Conservation (phyloP, 2,329 filamentous ascomycete species). For the Claviceps sp. region DNA sequence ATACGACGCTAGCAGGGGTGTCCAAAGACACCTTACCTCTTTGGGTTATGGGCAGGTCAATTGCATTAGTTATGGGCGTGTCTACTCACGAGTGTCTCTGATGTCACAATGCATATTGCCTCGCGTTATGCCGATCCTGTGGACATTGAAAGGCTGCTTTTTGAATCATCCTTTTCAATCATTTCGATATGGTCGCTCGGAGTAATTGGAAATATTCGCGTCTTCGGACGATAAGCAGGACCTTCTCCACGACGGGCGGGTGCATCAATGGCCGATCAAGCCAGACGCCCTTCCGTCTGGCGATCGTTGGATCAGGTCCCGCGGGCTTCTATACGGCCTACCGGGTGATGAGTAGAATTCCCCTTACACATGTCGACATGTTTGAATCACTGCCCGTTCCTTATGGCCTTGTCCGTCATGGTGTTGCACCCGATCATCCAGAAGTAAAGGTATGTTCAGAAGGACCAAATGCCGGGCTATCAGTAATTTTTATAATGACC, state of each 20-base stretch:
- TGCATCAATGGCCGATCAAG: neutral
- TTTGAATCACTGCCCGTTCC: constrained; percentile 89
- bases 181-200: neutral
- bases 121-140: too few species aligned
- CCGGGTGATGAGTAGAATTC: constrained; percentile 63
- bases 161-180: neutral
- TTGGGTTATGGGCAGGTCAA: too few species aligned
- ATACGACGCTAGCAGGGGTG: too few species aligned
- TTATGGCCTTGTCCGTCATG: constrained; percentile 83
- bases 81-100: too few species aligned
- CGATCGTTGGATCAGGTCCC: constrained; percentile 83
- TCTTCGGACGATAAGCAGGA: neutral
- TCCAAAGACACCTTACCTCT: too few species aligned
- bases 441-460: constrained; percentile 72
- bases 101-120: too few species aligned
- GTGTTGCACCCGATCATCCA: constrained; percentile 95
- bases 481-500: constrained; percentile 1
- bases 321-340: constrained; percentile 94
- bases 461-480: neutral
- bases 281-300: constrained; percentile 56
- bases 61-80: too few species aligned
- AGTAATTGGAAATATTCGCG: neutral
- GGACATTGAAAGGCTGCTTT: too few species aligned
- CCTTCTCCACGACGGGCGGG: neutral
- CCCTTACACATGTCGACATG: constrained; percentile 73